phyloP scores from a whole-genome alignment of 2,329 filamentous ascomycete genomes.

The Gyromitra esculenta region DNA sequence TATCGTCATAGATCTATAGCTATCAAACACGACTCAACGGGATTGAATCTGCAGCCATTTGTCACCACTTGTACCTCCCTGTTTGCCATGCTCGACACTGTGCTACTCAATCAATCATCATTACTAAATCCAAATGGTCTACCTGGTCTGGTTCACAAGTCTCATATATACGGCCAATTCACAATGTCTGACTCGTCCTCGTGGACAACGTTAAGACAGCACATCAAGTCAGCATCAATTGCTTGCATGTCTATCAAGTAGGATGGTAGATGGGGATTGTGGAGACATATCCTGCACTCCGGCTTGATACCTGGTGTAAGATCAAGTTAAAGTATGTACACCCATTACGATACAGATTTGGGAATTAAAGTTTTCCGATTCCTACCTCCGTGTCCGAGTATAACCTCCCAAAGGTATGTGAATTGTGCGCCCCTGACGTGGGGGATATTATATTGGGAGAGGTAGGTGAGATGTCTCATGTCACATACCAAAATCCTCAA shows the following conservation, averaged over 20 bases:
- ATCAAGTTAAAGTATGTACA: not conserved
- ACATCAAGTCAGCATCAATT: conserved; percentile 13
- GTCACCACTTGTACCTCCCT: not conserved
- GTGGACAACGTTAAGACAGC: conserved; percentile 8
- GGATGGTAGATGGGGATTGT: conserved; percentile 1
- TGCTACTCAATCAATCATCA: conserved; percentile 19
- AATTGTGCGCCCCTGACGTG: not conserved
- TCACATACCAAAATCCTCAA: not conserved
- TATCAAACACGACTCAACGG: not conserved
- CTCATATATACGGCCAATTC: conserved; percentile 4
- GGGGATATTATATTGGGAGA: not conserved
- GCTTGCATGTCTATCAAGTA: not conserved
- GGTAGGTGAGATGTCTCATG: not conserved
- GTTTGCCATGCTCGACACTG: not conserved
- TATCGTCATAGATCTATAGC: not conserved
- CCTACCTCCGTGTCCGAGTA: not conserved
- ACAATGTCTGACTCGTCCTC: conserved; percentile 29
- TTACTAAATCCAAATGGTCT: not conserved
- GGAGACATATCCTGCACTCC: not conserved
- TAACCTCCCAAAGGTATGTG: not conserved
- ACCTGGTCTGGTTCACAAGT: not conserved
- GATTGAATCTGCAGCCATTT: not conserved
- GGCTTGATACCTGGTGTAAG: not conserved
- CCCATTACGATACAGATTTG: not conserved
- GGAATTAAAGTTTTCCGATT: not conserved